Base-by-base conservation (phyloP, 1,284 basidiomycete species). In the Xanthoconium separans region DNA sequence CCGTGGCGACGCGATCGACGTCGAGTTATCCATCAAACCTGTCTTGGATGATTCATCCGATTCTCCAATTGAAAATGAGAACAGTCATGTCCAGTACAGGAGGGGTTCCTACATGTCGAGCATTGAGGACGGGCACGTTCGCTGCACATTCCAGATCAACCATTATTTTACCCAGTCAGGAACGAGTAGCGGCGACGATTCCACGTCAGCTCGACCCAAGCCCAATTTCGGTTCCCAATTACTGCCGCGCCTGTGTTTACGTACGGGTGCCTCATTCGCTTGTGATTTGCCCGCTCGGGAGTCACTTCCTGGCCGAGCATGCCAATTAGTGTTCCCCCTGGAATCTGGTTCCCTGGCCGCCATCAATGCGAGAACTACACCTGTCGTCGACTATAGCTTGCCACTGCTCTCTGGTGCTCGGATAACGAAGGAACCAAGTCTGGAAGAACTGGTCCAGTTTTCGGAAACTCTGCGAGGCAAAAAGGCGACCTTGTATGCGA, bases 1-100 rank as follows among this genome's bases (percentile, higher is more conserved):
- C 46, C 74, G 70, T 43, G 91, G 91, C 6, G 93, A 95, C 64
- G 87, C 89, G n/a, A 81, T 98, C 48, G 93, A 96, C 65, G 73
- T 97, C 46, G 93, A 94, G 6, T 80, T 97, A n/a, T 83, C 85
- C 59, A 77, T 93, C 50, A 59, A 20, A 53, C 58, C 71, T 2
- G 37, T 55, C 42, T 50, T 51, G 54, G 70, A 70, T 47, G 62
- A 52, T 51, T 46, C 47, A 6, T 53, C 59, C 15, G 64, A 65
- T 33, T 66, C 67, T 15, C 67, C 65, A 16, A 46, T 53, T 10
- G 64, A 65, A 30, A 44, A 42, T 36, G 65, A 65, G 58, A 61
- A 16, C 43, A 55, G 47, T 49, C 50, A 24, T 27, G 39, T 31
- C 48, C 61, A 58, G 51, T 47, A 53, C 18, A 61, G 60, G 43